Conservation (phyloP, 108 stramenopile species). For the Cyclotella choctawhatcheeana region DNA sequence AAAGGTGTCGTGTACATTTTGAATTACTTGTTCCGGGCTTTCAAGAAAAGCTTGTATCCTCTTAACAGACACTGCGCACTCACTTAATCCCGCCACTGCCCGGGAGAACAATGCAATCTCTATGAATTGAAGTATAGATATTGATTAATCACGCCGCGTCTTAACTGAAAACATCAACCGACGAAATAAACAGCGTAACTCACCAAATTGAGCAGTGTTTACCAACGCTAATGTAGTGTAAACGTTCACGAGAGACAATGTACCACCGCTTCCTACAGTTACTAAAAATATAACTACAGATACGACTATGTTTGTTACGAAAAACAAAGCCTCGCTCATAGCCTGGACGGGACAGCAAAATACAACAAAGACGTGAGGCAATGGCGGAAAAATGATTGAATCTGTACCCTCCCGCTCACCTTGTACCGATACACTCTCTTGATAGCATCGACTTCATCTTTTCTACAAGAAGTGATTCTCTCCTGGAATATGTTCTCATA, state of each 20-base stretch:
- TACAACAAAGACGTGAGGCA: no score
- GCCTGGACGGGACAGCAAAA: constrained; percentile 33
- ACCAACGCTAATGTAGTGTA: constrained; percentile 64
- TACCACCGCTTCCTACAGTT: constrained; percentile 47
- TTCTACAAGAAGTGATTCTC: constrained; percentile 65
- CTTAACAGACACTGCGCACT: constrained; percentile 65
- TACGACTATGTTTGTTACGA: constrained; percentile 52
- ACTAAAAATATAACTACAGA: constrained; percentile 54
- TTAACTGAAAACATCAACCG: no score
- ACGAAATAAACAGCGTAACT: no score
- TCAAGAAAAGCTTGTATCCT: constrained; percentile 79
- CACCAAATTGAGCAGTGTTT: constrained; percentile 79
- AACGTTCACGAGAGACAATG: constrained; percentile 50
- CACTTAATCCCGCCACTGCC: constrained; percentile 45
- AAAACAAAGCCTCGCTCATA: constrained; percentile 80
- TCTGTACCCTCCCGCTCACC: no score
- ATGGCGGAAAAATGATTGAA: no score
- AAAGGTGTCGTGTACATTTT: not conserved
- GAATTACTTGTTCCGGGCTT: constrained; percentile 48
- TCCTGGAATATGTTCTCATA: constrained; percentile 70
- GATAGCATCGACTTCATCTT: constrained; percentile 69
- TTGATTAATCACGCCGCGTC: no score
- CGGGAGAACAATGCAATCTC: not conserved
- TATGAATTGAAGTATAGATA: constrained; percentile 77
- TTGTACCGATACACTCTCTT: constrained; percentile 62